A percentile compares a stretch with the other conserved stretches of the same genome.
These are phyloP conservation scores for Kwoniella pini DNA, from an alignment of 768 basidiomycete genomes.

Conservation along the genomic window DNA sequence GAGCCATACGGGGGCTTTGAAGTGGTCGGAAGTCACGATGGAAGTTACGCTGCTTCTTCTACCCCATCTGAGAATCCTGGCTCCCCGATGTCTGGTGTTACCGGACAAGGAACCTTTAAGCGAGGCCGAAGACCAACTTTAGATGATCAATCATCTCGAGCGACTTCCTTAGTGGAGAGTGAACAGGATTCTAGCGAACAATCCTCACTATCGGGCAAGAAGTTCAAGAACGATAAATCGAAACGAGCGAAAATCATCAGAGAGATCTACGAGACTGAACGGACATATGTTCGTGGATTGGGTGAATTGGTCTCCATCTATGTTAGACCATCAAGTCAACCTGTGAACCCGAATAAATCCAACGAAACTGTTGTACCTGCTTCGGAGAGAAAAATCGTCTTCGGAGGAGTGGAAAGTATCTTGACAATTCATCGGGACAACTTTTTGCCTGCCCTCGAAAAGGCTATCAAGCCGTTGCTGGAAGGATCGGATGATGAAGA, in stretches of 20 bases:
- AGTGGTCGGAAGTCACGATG: constrained; percentile 23
- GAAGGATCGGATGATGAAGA: constrained; percentile 65
- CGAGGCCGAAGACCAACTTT: constrained; percentile 35
- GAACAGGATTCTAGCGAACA: constrained; percentile 11
- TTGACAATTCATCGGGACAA: constrained; percentile 90
- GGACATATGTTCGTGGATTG: constrained; percentile 90
- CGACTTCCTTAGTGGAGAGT: constrained; percentile 22
- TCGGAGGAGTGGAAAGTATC: constrained; percentile 82
- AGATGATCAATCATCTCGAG: constrained; percentile 16
- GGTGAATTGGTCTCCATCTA: constrained; percentile 94
- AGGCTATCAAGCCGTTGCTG: constrained; percentile 71
- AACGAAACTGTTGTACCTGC: constrained; percentile 81
- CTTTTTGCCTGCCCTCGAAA: constrained; percentile 86
- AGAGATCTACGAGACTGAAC: constrained; percentile 92
- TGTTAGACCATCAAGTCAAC: constrained; percentile 75
- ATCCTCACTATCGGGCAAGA: constrained; percentile 57
- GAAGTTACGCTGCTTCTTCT: constrained; percentile 15
- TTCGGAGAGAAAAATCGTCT: constrained; percentile 85
- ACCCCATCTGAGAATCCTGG: constrained; percentile 18
- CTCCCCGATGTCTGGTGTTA: constrained; percentile 22
- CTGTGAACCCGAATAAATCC: constrained; percentile 67
- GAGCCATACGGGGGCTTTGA: constrained; percentile 47
- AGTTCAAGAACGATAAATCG: constrained; percentile 85
- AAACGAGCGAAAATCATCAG: constrained; percentile 80
- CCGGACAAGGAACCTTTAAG: constrained; percentile 13